Conservation (phyloP, 2,329 filamentous ascomycete genomes). For the Cryphonectria japonica region DNA sequence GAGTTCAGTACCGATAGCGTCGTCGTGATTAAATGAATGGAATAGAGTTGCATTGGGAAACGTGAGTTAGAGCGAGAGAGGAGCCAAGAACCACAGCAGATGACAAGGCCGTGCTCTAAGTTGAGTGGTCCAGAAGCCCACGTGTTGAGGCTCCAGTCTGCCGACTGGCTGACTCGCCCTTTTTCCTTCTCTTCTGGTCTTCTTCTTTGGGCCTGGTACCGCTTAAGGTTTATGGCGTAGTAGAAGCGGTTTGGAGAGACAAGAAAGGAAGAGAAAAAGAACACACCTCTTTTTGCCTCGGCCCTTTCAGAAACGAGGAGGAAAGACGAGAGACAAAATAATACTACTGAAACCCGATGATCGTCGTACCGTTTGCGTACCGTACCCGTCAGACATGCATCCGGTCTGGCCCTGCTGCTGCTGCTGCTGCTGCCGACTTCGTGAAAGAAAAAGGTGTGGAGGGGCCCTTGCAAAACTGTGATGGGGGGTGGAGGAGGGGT, state of each 20-base stretch:
- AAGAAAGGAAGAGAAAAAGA: too few species aligned
- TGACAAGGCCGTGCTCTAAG: neutral
- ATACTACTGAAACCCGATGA: neutral
- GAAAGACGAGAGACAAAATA: neutral
- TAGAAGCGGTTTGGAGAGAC: neutral
- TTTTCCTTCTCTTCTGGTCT: neutral
- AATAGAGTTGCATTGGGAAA: neutral
- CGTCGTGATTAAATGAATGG: neutral
- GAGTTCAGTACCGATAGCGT: neutral
- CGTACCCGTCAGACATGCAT: neutral
- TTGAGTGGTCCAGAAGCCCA: slow-evolving; percentile 23
- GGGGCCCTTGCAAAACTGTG: neutral
- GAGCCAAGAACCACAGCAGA: neutral
- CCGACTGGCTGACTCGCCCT: slow-evolving; percentile 14
- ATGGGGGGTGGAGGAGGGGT: neutral
- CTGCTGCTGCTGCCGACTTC: neutral
- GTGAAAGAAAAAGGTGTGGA: neutral
- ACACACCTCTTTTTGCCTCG: neutral
- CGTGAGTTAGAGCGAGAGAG: neutral
- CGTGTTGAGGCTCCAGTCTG: slow-evolving; percentile 25
- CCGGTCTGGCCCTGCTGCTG: neutral
- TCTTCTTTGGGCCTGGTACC: neutral
- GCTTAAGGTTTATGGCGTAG: neutral
- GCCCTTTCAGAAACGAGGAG: neutral
- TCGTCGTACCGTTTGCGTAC: neutral